Evolutionary conservation across 1,139 yeast genomes (phyloP).

Genomic region (Pichia sp.): DNA sequence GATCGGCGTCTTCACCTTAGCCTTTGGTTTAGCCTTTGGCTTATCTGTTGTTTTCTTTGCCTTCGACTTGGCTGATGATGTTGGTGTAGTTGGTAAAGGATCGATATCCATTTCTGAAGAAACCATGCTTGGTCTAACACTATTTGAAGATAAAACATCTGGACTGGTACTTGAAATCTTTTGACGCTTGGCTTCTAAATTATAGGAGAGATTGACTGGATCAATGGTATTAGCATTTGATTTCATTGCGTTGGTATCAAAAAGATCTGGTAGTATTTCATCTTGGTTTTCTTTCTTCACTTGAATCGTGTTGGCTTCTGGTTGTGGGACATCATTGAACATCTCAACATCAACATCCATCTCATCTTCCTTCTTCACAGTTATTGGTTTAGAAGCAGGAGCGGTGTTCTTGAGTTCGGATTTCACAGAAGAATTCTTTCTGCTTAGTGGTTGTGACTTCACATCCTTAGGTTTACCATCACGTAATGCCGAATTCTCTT

Average conservation of each 20-base stretch:
- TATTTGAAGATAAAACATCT: not conserved
- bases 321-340: not conserved
- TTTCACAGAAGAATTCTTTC: not conserved
- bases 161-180: slow-evolving; percentile 20
- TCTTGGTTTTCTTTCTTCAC: no score
- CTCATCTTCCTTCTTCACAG: slow-evolving; percentile 5
- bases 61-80: no score
- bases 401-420: no score
- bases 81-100: not conserved
- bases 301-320: no score
- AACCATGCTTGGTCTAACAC: not conserved
- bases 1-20: not conserved
- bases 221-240: slow-evolving; percentile 32
- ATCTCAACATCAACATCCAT: not conserved
- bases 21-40: not conserved
- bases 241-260: not conserved
- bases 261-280: no score
- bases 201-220: slow-evolving; percentile 33
- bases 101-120: not conserved
- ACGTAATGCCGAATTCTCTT: slow-evolving; percentile 3
- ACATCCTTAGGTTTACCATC: not conserved
- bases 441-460: not conserved
- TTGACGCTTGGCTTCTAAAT: slow-evolving; percentile 29
- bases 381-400: not conserved
- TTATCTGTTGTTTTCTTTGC: no score